Percentiles rank a stretch among this genome's conserved stretches.
Evolutionary conservation across 495 filamentous ascomycete species (phyloP).

Genomic region (Aspergillus affinis): DNA sequence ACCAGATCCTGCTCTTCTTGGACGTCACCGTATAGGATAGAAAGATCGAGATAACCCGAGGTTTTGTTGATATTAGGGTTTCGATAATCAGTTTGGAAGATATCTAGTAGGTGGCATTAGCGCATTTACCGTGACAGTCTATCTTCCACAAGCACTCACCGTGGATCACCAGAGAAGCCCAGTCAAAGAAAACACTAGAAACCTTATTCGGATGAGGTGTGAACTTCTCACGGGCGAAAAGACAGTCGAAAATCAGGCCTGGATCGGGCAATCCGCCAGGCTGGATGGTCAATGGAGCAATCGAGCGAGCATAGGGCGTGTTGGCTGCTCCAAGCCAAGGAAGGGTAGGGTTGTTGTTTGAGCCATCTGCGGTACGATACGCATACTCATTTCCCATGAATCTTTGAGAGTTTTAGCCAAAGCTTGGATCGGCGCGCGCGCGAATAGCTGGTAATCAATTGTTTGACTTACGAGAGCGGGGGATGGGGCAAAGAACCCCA

Average conservation of each 20-base stretch:
- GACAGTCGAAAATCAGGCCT: constrained; percentile 52
- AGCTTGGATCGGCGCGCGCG: not conserved
- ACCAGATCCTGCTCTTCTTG: constrained; percentile 57
- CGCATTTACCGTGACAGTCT: not conserved
- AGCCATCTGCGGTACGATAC: constrained; percentile 75
- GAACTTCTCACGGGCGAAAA: constrained; percentile 53
- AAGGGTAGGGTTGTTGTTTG: constrained; percentile 58
- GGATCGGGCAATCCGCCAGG: constrained; percentile 54
- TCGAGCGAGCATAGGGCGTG: constrained; percentile 55
- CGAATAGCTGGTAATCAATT: not conserved
- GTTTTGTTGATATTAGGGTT: constrained; percentile 55
- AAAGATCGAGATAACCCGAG: constrained; percentile 59
- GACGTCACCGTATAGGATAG: constrained; percentile 57
- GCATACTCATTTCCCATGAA: constrained; percentile 65
- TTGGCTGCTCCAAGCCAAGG: constrained; percentile 57
- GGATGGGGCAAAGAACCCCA: constrained; percentile 62
- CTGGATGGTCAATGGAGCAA: constrained; percentile 50
- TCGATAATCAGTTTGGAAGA: constrained; percentile 58
- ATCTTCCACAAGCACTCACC: constrained; percentile 27
- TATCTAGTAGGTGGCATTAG: constrained; percentile 34
- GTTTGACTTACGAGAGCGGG: constrained; percentile 45
- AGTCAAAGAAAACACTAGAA: constrained; percentile 59
- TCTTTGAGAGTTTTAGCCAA: constrained; percentile 26
- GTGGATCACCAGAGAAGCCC: constrained; percentile 58
- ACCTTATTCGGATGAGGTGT: constrained; percentile 57